Evolutionary conservation across 768 basidiomycete species (phyloP).

Genomic region (Auricularia sp.): DNA sequence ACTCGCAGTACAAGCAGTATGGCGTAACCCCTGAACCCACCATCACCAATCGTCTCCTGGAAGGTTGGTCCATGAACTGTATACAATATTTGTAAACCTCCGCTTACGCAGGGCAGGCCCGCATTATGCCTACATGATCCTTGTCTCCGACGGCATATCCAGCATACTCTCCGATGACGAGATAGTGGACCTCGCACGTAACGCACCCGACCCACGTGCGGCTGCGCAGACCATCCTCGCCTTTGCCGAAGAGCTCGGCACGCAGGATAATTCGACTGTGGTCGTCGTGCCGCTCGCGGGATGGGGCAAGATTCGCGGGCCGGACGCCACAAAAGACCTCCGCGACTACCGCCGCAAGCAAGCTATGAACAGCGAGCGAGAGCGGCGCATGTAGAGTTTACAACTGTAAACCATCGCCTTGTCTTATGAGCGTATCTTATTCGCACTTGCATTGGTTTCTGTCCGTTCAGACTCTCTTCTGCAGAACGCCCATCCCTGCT

Average conservation of each 20-base stretch:
- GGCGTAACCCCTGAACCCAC: constrained; percentile 94
- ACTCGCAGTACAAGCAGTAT: constrained; percentile 78
- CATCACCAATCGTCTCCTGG: constrained; percentile 60
- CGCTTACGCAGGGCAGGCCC: constrained; percentile 28
- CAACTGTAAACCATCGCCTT: neutral
- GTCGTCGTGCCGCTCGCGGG: constrained; percentile 87
- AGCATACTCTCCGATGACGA: constrained; percentile 89
- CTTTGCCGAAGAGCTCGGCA: constrained; percentile 80
- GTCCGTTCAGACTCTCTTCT: no score
- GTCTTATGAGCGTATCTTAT: no score
- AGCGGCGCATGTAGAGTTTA: constrained; percentile 20
- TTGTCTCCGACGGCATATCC: constrained; percentile 91
- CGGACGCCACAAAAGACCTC: constrained; percentile 72
- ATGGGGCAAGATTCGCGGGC: constrained; percentile 76
- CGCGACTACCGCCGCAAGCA: constrained; percentile 68
- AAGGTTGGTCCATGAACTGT: constrained; percentile 17
- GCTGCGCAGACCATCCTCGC: constrained; percentile 79
- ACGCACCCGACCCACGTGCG: constrained; percentile 54
- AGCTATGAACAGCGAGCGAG: constrained; percentile 23
- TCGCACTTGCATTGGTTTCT: no score
- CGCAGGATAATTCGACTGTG: constrained; percentile 86
- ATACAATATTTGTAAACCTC: no score
- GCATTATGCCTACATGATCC: constrained; percentile 78
- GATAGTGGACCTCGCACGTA: constrained; percentile 80
- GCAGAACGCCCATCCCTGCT: neutral